phyloP scores from a whole-genome alignment of 2,329 filamentous ascomycete species.

The Colletotrichum neosansevieriae region DNA sequence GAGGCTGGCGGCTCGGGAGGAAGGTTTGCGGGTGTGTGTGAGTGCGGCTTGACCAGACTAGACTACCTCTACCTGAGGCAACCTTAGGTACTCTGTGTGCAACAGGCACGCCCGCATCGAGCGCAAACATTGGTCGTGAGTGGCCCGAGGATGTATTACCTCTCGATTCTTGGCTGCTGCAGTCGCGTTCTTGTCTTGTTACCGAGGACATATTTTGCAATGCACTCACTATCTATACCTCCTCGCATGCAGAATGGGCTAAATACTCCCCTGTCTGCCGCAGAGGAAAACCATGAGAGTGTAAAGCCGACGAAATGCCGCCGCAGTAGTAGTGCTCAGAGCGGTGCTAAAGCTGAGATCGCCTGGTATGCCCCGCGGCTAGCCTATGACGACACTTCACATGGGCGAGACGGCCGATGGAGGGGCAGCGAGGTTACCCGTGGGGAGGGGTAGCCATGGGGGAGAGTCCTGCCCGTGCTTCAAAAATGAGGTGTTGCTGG shows the following conservation, averaged over 20 bases:
- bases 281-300: neutral
- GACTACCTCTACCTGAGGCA: neutral
- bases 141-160: too few relatives aligned
- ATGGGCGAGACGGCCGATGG: conserved; percentile 26
- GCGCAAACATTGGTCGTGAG: too few relatives aligned
- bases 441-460: conserved; percentile 28
- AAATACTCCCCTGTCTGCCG: neutral
- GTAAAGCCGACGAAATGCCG: neutral
- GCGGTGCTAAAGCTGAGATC: neutral
- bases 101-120: too few relatives aligned
- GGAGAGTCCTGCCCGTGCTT: neutral
- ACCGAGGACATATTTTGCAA: too few relatives aligned
- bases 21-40: conserved; percentile 5
- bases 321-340: neutral
- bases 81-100: too few relatives aligned
- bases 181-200: too few relatives aligned
- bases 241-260: neutral
- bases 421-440: conserved; percentile 20
- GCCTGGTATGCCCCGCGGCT: neutral
- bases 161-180: too few relatives aligned
- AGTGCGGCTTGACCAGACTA: neutral
- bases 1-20: neutral
- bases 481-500: too few relatives aligned
- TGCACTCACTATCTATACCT: neutral
- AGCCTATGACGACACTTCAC: conserved; percentile 38